Percentiles rank a stretch among this genome's conserved stretches.
These are phyloP conservation scores for Pestalotiopsis sp. DNA, from an alignment of 2,329 filamentous ascomycete genomes.

Conservation along the genomic window DNA sequence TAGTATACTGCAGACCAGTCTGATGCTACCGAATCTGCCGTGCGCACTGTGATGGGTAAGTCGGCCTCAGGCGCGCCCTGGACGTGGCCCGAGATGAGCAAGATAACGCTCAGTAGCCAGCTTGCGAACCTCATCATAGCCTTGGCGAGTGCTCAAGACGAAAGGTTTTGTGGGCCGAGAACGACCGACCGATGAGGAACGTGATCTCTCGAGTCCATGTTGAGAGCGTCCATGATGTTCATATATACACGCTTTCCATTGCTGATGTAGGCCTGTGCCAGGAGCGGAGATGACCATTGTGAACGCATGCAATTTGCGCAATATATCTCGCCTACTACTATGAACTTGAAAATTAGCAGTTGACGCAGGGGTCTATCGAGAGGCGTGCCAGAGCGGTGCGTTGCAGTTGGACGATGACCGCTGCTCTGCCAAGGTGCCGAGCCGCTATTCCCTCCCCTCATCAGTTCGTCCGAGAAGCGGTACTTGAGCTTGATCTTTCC, in stretches of 20 bases:
- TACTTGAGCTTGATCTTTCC: not conserved
- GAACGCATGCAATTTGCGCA: not conserved
- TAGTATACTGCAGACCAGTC: slow-evolving; percentile 44
- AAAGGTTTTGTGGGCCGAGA: not conserved
- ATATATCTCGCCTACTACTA: not conserved
- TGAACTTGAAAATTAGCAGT: not conserved
- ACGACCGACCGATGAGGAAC: not conserved
- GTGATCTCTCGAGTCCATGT: not conserved
- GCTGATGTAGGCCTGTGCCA: no score
- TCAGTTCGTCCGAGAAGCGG: not conserved
- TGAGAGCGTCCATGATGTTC: not conserved
- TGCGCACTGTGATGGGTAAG: slow-evolving; percentile 26
- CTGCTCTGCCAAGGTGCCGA: not conserved
- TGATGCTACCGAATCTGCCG: slow-evolving; percentile 36
- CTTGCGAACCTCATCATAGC: not conserved
- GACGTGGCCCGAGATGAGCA: not conserved
- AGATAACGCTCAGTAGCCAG: not conserved
- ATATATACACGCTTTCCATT: no score
- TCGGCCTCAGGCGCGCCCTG: slow-evolving; percentile 13
- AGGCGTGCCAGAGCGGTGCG: not conserved
- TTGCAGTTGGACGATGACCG: not conserved
- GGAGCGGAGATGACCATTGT: not conserved
- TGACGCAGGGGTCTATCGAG: not conserved
- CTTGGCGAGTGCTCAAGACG: not conserved
- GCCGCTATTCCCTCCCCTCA: not conserved